Base-by-base conservation (phyloP, 345 rosid species). In the Pseudoturritis turrita region DNA sequence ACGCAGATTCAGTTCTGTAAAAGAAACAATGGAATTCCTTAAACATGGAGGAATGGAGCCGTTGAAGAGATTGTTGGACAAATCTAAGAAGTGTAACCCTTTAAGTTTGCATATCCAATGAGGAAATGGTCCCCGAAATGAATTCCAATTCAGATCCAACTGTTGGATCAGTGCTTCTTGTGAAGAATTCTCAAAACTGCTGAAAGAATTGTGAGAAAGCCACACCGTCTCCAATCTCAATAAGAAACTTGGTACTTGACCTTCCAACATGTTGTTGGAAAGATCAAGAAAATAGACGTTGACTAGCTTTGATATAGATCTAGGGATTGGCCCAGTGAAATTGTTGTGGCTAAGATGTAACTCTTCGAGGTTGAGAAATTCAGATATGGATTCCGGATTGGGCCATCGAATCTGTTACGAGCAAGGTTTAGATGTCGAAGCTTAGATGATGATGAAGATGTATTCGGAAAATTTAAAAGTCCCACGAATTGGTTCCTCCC, bases 21-120 rank as follows among this genome's bases (percentile, higher is more conserved):
- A 60, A 9, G 1, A 13, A 59, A n/a, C n/a, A n/a, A n/a, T n/a
- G n/a, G n/a, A n/a, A n/a, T n/a, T n/a, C 29, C 31, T 7, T 17
- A 79, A 28, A 52, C 85, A 82, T 26, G 12, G 3, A 15, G 85
- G 87, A 13, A 87, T 61, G 1, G 1, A 1, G 18, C 83, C 84
- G 11, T 0, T 57, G 66, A 82, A 70, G 9, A 14, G 29, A 41
- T 84, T 86, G 49, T 54, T 19, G 4, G 91, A 87, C 52, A 82
- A 26, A 43, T 82, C 81, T 37, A 87, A 78, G 17, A 83, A 62
- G 19, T 11, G 3, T 2, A 85, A 75, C 51, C 0, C 10, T 8
- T 1, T 5, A 9, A 47, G 65, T 2, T 15, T 73, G 80, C 87
- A 85, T 4, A 82, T 14, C 10, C 82, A 83, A 0, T 2, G 5